phyloP scores from a whole-genome alignment of 345 rosid species.

The Camelina sativa region DNA sequence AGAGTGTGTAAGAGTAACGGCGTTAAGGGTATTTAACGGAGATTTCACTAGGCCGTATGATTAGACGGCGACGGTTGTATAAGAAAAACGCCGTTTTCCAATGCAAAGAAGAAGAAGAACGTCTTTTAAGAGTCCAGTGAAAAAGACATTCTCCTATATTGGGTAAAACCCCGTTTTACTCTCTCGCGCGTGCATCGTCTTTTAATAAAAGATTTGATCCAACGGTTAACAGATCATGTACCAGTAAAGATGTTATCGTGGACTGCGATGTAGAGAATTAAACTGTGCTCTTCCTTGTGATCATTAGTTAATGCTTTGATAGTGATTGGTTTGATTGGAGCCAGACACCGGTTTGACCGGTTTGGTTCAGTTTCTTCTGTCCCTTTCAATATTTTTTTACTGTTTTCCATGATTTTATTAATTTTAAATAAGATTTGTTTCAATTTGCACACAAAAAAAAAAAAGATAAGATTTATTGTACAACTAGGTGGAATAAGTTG shows the following conservation, averaged over 20 bases:
- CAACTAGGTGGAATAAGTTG: slow-evolving; percentile 16
- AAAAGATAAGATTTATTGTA: not conserved
- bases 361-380: not conserved
- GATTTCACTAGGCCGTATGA: slow-evolving; percentile 1
- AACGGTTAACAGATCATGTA: slow-evolving; percentile 7
- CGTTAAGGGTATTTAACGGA: slow-evolving; percentile 44
- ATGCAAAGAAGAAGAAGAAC: slow-evolving; percentile 12
- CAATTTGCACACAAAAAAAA: no score
- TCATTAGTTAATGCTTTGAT: slow-evolving; percentile 37
- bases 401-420: not conserved
- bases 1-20: slow-evolving; percentile 33
- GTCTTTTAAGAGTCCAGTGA: slow-evolving; percentile 27
- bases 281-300: slow-evolving; percentile 30
- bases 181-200: slow-evolving; percentile 26
- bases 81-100: slow-evolving; percentile 44
- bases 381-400: not conserved
- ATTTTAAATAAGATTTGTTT: not conserved
- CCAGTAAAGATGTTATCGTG: not conserved
- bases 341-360: slow-evolving; percentile 27
- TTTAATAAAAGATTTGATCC: not conserved
- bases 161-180: slow-evolving; percentile 15
- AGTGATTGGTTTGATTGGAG: slow-evolving; percentile 12
- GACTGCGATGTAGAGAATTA: slow-evolving; percentile 32
- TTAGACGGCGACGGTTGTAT: slow-evolving; percentile 43
- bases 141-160: slow-evolving; percentile 36